A percentile compares a stretch with the other conserved stretches of the same genome.
Evolutionary conservation across 164 flowering plant species (phyloP).

Genomic region (Taxillus chinensis): DNA sequence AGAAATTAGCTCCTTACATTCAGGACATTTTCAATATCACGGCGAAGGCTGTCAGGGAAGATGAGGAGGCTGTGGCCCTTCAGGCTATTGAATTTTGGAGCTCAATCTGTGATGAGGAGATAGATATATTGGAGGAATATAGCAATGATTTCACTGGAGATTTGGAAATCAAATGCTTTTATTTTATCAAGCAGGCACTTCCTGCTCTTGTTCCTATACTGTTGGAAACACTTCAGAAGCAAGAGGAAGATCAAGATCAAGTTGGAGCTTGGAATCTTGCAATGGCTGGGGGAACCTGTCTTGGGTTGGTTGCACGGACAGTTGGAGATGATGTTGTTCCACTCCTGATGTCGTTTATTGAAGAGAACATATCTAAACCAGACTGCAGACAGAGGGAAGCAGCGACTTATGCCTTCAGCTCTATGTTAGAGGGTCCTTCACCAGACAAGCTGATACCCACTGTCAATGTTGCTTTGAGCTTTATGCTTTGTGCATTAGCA

Average conservation of each 20-base stretch:
- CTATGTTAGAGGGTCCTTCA: conserved; percentile 54
- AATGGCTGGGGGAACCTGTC: conserved; percentile 69
- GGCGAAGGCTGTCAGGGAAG: conserved; percentile 53
- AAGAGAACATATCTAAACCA: conserved; percentile 49
- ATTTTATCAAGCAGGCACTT: conserved; percentile 59
- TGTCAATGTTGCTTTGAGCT: conserved; percentile 43
- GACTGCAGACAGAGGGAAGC: conserved; percentile 70
- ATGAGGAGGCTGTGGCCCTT: conserved; percentile 60
- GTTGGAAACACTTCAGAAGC: conserved; percentile 52
- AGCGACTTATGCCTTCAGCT: conserved; percentile 63
- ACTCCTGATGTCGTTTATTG: conserved; percentile 52
- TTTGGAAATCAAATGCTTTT: conserved; percentile 46
- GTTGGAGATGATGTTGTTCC: conserved; percentile 63
- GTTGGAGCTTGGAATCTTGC: conserved; percentile 66
- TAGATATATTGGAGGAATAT: conserved; percentile 52
- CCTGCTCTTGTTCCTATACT: conserved; percentile 48
- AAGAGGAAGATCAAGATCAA: conserved; percentile 61
- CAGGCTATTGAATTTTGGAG: conserved; percentile 71
- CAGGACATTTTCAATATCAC: conserved; percentile 50
- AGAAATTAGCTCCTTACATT: conserved; percentile 44
- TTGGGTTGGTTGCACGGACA: conserved; percentile 53
- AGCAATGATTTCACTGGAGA: conserved; percentile 48
- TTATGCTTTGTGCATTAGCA: conserved; percentile 48
- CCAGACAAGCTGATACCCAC: conserved; percentile 43
- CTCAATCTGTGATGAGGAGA: conserved; percentile 55